phyloP scores from a whole-genome alignment of 345 rosid species.

The Pistacia atlantica region DNA sequence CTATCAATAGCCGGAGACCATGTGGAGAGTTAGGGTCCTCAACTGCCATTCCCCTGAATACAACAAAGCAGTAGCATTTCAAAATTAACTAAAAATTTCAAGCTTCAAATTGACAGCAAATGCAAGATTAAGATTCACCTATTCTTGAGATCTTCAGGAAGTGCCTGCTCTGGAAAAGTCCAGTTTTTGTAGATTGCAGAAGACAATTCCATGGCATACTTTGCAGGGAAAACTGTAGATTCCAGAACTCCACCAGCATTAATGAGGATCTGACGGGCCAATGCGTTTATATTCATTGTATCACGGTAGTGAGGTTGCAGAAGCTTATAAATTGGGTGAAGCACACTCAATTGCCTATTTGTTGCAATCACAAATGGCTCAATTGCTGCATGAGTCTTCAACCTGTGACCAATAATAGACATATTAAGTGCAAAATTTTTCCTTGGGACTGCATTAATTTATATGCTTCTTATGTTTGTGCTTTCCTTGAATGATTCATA shows the following conservation, averaged over 20 bases:
- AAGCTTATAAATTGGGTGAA: conserved; percentile 79
- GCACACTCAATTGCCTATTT: conserved; percentile 70
- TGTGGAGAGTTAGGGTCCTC: conserved; percentile 59
- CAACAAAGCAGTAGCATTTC: conserved; percentile 12
- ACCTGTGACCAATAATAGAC: conserved; percentile 38
- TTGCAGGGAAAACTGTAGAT: conserved; percentile 57
- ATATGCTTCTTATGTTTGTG: not conserved
- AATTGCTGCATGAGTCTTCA: conserved; percentile 67
- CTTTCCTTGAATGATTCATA: conserved; percentile 27
- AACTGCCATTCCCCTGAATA: conserved; percentile 65
- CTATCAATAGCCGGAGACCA: conserved; percentile 53
- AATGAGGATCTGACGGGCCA: conserved; percentile 57
- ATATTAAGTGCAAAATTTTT: not conserved
- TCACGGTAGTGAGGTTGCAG: conserved; percentile 81
- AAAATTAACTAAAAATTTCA: not conserved
- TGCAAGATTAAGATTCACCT: conserved; percentile 37
- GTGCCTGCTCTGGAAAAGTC: conserved; percentile 67
- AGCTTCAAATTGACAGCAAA: not conserved
- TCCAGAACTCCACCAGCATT: conserved; percentile 72
- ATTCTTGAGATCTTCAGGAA: conserved; percentile 78
- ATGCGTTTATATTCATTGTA: conserved; percentile 77
- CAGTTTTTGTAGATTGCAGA: conserved; percentile 56
- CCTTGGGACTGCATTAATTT: not conserved
- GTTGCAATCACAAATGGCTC: conserved; percentile 82
- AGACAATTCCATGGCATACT: conserved; percentile 70